A percentile compares a stretch with the other conserved stretches of the same genome.
Conservation (phyloP, 106 monocot species). For the Cymbidium sinense region DNA sequence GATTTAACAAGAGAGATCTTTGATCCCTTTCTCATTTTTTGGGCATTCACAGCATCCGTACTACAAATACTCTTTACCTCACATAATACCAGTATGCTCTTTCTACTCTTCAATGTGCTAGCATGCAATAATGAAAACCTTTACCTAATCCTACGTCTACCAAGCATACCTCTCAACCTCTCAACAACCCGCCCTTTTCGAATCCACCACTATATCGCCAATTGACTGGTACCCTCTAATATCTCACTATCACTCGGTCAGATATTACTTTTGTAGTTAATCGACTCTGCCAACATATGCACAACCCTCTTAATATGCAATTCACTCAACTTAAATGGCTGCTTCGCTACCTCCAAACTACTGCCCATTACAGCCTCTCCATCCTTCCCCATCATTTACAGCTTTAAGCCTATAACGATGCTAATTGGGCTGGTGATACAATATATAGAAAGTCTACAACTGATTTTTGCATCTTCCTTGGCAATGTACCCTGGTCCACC, state of each 20-base stretch:
- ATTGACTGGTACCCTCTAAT: not conserved
- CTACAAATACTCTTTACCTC: not conserved
- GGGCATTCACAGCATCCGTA: not conserved
- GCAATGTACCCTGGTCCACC: not conserved
- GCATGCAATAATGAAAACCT: not conserved
- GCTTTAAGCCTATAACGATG: not conserved
- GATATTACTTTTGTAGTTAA: not conserved
- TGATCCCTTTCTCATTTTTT: no score
- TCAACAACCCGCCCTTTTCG: not conserved
- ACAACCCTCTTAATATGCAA: not conserved
- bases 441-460: not conserved
- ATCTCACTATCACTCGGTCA: not conserved
- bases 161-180: not conserved
- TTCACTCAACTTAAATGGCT: not conserved
- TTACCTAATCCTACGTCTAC: not conserved
- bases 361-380: not conserved
- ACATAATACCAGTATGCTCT: not conserved
- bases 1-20: no score
- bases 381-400: no score
- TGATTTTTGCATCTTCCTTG: not conserved
- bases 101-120: not conserved
- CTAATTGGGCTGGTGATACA: not conserved
- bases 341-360: not conserved
- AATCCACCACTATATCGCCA: not conserved
- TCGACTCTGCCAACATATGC: not conserved